Conservation (phyloP, 768 basidiomycete genomes). For the Mycena vitilis region DNA sequence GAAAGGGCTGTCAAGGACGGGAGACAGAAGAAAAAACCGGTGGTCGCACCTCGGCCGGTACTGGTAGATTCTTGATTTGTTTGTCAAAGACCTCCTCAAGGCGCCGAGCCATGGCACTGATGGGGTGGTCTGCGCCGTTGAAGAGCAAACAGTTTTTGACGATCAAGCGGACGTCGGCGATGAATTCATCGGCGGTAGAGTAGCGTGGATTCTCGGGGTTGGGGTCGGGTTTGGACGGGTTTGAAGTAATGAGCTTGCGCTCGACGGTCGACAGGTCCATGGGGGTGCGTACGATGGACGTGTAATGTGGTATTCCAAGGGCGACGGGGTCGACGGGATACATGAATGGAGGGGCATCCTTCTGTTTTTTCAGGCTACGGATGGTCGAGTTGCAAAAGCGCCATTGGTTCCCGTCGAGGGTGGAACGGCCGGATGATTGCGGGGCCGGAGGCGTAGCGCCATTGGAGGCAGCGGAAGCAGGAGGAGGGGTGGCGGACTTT, state of each 20-base stretch:
- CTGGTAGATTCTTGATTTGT: constrained; percentile 85
- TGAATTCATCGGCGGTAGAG: constrained; percentile 79
- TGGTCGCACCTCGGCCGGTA: constrained; percentile 74
- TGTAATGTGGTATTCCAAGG: constrained; percentile 89
- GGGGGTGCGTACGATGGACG: constrained; percentile 85
- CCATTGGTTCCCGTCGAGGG: constrained; percentile 78
- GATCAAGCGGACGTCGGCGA: constrained; percentile 86
- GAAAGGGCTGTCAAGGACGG: constrained; percentile 12
- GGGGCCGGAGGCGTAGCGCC: constrained; percentile 50
- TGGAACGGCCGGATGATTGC: constrained; percentile 42
- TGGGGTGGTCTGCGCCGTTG: constrained; percentile 91
- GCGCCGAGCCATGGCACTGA: constrained; percentile 83
- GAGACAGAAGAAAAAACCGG: constrained; percentile 14
- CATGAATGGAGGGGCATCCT: constrained; percentile 85
- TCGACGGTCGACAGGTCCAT: constrained; percentile 97
- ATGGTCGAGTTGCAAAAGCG: constrained; percentile 84
- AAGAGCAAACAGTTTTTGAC: constrained; percentile 91
- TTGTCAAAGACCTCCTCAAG: constrained; percentile 91
- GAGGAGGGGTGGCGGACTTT: constrained; percentile 84
- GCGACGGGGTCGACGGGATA: constrained; percentile 90
- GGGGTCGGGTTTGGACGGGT: constrained; percentile 79
- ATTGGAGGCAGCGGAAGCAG: constrained; percentile 61
- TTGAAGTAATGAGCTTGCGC: constrained; percentile 84
- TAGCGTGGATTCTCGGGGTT: constrained; percentile 84
- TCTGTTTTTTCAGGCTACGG: constrained; percentile 86